A percentile compares a stretch with the other conserved stretches of the same genome.
Evolutionary conservation across 768 basidiomycete species (phyloP).

Genomic region (Russula sp.): DNA sequence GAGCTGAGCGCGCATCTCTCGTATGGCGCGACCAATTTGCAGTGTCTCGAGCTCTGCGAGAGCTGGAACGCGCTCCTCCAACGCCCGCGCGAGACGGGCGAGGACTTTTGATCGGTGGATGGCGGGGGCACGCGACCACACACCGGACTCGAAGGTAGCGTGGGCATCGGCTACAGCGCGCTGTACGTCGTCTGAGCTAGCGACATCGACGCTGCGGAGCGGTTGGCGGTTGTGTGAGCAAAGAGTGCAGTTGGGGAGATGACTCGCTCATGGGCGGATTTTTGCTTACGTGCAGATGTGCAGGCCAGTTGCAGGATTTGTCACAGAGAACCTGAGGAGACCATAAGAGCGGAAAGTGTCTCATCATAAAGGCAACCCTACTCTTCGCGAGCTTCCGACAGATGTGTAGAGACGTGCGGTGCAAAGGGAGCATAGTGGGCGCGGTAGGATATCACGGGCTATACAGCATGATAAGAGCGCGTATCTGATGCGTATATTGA

Average conservation of each 20-base stretch:
- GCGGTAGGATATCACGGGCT: constrained; percentile 6
- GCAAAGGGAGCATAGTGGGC: constrained; percentile 15
- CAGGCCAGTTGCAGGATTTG: constrained; percentile 66
- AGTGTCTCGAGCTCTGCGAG: constrained; percentile 61
- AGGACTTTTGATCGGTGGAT: constrained; percentile 60
- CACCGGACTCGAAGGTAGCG: constrained; percentile 52
- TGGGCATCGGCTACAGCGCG: constrained; percentile 51
- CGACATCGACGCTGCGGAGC: constrained; percentile 44
- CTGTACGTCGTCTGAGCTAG: constrained; percentile 48
- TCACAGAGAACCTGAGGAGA: constrained; percentile 42
- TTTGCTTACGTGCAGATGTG: constrained; percentile 45
- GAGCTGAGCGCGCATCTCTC: constrained; percentile 80
- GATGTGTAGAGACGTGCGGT: not conserved
- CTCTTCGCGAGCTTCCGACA: constrained; percentile 9
- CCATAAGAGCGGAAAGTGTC: not conserved
- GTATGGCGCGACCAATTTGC: constrained; percentile 76
- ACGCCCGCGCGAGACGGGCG: constrained; percentile 52
- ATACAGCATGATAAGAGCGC: not conserved
- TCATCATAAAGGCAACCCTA: not conserved
- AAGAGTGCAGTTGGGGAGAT: not conserved
- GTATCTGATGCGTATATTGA: not conserved
- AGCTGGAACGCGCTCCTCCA: constrained; percentile 52
- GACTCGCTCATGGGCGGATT: too few species aligned
- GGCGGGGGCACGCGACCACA: constrained; percentile 62
- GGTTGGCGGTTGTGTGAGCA: not conserved